Evolutionary conservation across 345 rosid genomes (phyloP).

Genomic region (Noccaea bulbosa): DNA sequence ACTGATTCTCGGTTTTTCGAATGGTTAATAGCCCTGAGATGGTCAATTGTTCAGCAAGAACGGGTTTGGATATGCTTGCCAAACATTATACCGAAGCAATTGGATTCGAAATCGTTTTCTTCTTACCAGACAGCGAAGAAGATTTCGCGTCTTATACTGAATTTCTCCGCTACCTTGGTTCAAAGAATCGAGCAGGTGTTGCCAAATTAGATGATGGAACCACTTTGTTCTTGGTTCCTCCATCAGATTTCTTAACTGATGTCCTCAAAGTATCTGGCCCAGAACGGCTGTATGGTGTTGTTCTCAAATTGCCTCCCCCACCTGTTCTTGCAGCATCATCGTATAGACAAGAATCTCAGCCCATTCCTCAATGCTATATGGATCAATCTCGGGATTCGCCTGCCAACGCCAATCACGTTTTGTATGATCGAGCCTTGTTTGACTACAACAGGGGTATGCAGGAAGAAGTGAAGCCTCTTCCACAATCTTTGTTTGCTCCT

Average conservation of each 20-base stretch:
- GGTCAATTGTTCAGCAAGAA: conserved; percentile 95
- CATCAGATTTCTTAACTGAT: conserved; percentile 82
- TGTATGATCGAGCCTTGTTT: conserved; percentile 45
- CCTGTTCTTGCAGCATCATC: conserved; percentile 49
- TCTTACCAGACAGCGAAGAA: conserved; percentile 93
- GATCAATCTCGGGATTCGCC: conserved; percentile 50
- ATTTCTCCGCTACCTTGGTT: conserved; percentile 87
- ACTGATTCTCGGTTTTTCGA: conserved; percentile 38
- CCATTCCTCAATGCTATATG: conserved; percentile 45
- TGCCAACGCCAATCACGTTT: conserved; percentile 48
- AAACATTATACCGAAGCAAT: conserved; percentile 78
- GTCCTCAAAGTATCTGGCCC: conserved; percentile 85
- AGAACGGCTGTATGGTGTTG: conserved; percentile 92
- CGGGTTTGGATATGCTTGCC: conserved; percentile 93
- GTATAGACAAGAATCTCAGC: conserved; percentile 47
- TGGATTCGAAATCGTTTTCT: conserved; percentile 83
- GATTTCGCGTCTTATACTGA: conserved; percentile 97
- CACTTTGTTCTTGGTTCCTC: conserved; percentile 88
- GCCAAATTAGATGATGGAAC: conserved; percentile 92
- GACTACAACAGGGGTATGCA: conserved; percentile 53
- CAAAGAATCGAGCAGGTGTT: conserved; percentile 94
- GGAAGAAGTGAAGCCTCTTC: conserved; percentile 53
- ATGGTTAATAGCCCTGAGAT: conserved; percentile 73
- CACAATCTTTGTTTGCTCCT: conserved; percentile 45
- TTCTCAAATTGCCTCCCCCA: conserved; percentile 79